Conservation (phyloP, 177 flowering plant genomes). For the Vitis hybrid region DNA sequence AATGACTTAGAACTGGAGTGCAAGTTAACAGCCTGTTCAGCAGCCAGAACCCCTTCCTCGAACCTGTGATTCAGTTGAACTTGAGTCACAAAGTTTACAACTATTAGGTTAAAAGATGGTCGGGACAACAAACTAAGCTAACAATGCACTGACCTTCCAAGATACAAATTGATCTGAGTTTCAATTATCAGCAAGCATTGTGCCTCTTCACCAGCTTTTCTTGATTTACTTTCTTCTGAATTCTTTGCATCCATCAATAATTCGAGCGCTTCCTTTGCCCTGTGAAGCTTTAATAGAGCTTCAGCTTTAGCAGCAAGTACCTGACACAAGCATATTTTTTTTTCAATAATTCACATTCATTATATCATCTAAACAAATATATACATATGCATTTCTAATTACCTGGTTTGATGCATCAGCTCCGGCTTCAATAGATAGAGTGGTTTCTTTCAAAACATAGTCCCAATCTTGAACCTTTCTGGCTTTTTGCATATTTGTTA, state of each 20-base stretch:
- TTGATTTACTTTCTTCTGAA: slow-evolving; percentile 10
- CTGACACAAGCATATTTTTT: slow-evolving; percentile 2
- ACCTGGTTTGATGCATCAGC: slow-evolving; percentile 22
- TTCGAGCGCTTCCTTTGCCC: slow-evolving; percentile 18
- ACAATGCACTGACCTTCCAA: slow-evolving; percentile 14
- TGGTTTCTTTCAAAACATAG: slow-evolving; percentile 13
- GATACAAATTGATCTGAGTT: slow-evolving; percentile 13
- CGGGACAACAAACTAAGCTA: neutral
- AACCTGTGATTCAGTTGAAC: slow-evolving; percentile 13
- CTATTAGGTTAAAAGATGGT: too few relatives aligned
- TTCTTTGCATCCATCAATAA: slow-evolving; percentile 5
- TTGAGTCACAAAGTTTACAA: too few relatives aligned
- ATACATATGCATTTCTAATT: neutral
- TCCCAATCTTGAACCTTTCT: slow-evolving; percentile 18
- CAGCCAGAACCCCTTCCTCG: slow-evolving; percentile 16
- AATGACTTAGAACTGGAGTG: slow-evolving; percentile 7
- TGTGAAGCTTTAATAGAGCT: slow-evolving; percentile 20
- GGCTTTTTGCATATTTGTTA: slow-evolving; percentile 14
- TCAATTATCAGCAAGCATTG: slow-evolving; percentile 15
- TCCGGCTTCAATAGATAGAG: slow-evolving; percentile 17
- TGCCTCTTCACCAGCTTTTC: slow-evolving; percentile 2
- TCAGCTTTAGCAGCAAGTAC: slow-evolving; percentile 20
- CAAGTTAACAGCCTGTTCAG: slow-evolving; percentile 16
- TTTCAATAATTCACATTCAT: neutral
- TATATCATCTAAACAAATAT: neutral